Evolutionary conservation across 2,329 filamentous ascomycete genomes (phyloP), one percentile per base, ranked within the genome.

Genomic region (Hypoxylon sp.): DNA sequence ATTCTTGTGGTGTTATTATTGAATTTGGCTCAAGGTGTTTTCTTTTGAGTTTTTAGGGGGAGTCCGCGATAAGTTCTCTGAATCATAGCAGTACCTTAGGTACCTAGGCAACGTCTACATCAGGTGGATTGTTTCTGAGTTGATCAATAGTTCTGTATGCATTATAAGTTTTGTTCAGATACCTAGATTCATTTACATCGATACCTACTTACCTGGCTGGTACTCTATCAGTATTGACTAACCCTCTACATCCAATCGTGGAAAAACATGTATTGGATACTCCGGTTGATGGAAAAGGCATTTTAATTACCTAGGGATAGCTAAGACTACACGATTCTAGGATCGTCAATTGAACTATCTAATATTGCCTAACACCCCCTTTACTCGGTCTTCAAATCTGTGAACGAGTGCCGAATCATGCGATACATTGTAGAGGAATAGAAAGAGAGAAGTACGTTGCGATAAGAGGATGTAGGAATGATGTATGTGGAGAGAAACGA

Each of bases 21-120:
- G 51, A 62, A 64, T 61, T 21, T 62, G 28, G 60, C 48, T 45
- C 63, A 55, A 48, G 36, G 60, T 21, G 49, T 55, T n/a, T 14
- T 62, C 25, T 55, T 64, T 64, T 69, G 32, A 52, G 56, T 56
- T 59, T 51, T 32, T 53, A 19, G 52, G 63, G 60, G 56, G 32
- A 59, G 60, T 62, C 63, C 38, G 57, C 64, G 36, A 51, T 9
- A 34, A 41, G 14, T 5, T 36, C 48, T 14, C 36, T 52, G 2
- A 17, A 36, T 7, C 55, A 38, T 30, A 32, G 13, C 21, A 21
- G 28, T 43, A 6, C 14, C 10, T 3, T n/a, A 43, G 38, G 38
- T 4, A 45, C 5, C 13, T 36, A 36, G 13, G 34, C 38, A 25
- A 43, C n/a, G n/a, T 19, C 19, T 21, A 30, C 19, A 48, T 36